Evolutionary conservation across 2,329 filamentous ascomycete genomes (phyloP).

Genomic region (Xylaria sp.): DNA sequence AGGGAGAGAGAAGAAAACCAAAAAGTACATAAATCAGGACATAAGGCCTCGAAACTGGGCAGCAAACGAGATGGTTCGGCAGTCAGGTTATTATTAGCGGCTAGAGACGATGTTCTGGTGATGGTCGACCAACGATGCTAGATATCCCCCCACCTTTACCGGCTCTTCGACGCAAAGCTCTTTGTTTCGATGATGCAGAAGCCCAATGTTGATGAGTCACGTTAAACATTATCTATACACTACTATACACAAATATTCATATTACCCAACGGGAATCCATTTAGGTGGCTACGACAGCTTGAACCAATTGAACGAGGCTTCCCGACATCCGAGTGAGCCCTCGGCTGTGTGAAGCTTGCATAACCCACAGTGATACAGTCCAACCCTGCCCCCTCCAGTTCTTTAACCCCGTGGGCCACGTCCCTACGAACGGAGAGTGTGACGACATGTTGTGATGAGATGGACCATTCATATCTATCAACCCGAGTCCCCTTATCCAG

Average conservation of each 20-base stretch:
- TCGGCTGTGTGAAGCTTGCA: slow-evolving; percentile 9
- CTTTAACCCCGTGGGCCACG: slow-evolving; percentile 12
- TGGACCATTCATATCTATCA: slow-evolving; percentile 16
- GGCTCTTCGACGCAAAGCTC: slow-evolving; percentile 21
- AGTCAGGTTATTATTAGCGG: slow-evolving; percentile 24
- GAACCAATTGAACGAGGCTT: slow-evolving; percentile 27
- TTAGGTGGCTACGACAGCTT: slow-evolving; percentile 21
- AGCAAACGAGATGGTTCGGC: slow-evolving; percentile 19
- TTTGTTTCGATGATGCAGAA: slow-evolving; percentile 27
- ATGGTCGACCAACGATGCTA: slow-evolving; percentile 33
- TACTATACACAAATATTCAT: slow-evolving; percentile 28
- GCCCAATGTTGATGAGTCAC: slow-evolving; percentile 21
- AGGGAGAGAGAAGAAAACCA: not conserved
- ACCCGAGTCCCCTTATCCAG: slow-evolving; percentile 13
- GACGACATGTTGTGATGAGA: slow-evolving; percentile 20
- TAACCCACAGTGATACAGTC: slow-evolving; percentile 21
- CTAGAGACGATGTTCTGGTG: slow-evolving; percentile 25
- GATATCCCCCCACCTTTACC: slow-evolving; percentile 29
- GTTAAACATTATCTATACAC: slow-evolving; percentile 25
- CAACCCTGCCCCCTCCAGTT: slow-evolving; percentile 7
- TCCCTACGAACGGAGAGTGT: slow-evolving; percentile 18
- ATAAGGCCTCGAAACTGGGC: slow-evolving; percentile 19
- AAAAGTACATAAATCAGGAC: slow-evolving; percentile 6
- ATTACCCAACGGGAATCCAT: slow-evolving; percentile 26
- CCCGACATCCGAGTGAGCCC: slow-evolving; percentile 18